A percentile compares a stretch with the other conserved stretches of the same genome.
These are phyloP conservation scores for Flaveria brownii DNA, from an alignment of 129 eudicot species.

Conservation along the genomic window DNA sequence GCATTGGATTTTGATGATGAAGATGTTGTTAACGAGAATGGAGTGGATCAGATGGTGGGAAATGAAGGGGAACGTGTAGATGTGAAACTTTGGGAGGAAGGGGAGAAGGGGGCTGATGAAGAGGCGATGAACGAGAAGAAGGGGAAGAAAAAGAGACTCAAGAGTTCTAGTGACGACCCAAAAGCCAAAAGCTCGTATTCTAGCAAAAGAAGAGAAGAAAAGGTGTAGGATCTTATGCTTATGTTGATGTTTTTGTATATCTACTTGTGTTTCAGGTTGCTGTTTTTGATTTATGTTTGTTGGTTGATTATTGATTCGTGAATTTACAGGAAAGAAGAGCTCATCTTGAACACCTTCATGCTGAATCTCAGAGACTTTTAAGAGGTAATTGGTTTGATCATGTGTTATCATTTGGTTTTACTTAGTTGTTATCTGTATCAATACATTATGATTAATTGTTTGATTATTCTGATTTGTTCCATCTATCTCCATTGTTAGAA, in stretches of 20 bases:
- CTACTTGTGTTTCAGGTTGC: background rate
- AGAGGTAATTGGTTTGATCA: conserved; percentile 53
- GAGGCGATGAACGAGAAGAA: conserved; percentile 39
- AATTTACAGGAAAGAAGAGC: conserved; percentile 65
- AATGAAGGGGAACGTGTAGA: conserved; percentile 13
- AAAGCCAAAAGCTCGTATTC: conserved; percentile 35
- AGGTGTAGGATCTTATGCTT: conserved; percentile 31
- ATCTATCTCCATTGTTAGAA: conserved; percentile 37
- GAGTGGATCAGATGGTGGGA: conserved; percentile 14
- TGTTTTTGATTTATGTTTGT: background rate
- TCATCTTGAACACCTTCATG: conserved; percentile 69
- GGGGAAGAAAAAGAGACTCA: conserved; percentile 48
- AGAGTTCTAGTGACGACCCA: conserved; percentile 32
- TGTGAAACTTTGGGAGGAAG: conserved; percentile 17
- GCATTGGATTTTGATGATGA: conserved; percentile 53
- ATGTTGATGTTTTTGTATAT: background rate
- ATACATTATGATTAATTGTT: conserved; percentile 1
- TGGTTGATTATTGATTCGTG: conserved; percentile 2
- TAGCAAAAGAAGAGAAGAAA: conserved; percentile 62
- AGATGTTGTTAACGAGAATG: conserved; percentile 29
- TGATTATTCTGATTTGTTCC: background rate
- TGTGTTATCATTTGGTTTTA: conserved; percentile 3
- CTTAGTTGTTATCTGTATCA: conserved; percentile 4
- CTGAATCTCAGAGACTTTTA: conserved; percentile 76
- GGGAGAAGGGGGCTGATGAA: conserved; percentile 33